Conservation (phyloP, 768 basidiomycete genomes). For the Suillus spraguei region DNA sequence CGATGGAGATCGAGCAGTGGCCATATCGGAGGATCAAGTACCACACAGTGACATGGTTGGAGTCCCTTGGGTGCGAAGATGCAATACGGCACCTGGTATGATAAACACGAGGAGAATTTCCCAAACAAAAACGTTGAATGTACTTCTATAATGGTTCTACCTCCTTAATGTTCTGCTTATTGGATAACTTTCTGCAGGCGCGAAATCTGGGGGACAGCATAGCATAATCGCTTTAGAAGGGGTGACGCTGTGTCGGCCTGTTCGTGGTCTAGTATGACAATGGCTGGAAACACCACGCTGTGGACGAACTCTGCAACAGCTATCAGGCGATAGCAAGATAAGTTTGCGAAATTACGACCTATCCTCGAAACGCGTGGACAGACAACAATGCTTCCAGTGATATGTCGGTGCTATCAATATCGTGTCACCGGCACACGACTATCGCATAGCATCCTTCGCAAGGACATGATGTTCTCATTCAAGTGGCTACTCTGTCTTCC, state of each 20-base stretch:
- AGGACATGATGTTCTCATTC: background rate
- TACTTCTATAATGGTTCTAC: background rate
- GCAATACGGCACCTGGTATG: slow-evolving; percentile 36
- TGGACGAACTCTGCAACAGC: background rate
- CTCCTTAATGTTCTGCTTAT: background rate
- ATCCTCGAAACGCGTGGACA: background rate
- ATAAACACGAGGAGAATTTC: background rate
- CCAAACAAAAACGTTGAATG: background rate
- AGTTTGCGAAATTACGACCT: background rate
- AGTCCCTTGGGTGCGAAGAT: slow-evolving; percentile 65
- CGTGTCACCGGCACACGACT: background rate
- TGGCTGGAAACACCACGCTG: background rate
- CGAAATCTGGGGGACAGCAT: background rate
- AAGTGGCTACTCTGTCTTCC: background rate
- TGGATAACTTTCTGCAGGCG: background rate
- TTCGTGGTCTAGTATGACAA: background rate
- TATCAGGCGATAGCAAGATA: background rate
- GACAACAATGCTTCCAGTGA: background rate
- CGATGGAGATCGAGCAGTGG: slow-evolving; percentile 55
- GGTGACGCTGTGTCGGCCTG: background rate
- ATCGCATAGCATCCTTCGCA: background rate
- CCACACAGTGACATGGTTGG: slow-evolving; percentile 62
- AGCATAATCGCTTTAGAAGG: background rate
- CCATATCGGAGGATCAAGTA: slow-evolving; percentile 52
- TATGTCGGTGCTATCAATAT: background rate